Base-by-base conservation (phyloP, 2,329 filamentous ascomycete species). In the Xylaria sp. region DNA sequence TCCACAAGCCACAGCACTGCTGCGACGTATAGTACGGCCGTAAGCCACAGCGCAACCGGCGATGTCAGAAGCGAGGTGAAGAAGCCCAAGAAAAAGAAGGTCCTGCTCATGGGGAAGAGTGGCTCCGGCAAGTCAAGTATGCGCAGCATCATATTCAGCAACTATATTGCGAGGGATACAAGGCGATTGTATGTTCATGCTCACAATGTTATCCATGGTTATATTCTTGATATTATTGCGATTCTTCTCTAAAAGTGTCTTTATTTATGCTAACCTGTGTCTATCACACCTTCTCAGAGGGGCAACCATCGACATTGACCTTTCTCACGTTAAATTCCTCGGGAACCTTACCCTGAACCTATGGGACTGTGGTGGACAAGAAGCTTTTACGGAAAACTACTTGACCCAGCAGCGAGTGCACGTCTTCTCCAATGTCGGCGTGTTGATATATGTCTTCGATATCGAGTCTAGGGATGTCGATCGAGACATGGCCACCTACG, bases 361-460 rank as follows among this genome's bases (percentile, higher is more conserved):
- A 21, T 99, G 96, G 96, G 96, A 99, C 82, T 99, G 96, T 80
- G 96, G 96, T 83, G 96, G 95, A 68, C 96, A 99, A 84, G 96
- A 98, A 82, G 95, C 95, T 44, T 99, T 99, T 79, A 97, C 97
- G 86, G 96, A 98, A 79, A 98, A 97, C 81, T 99, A 98, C 83
- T 91, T 99, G 70, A 94, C 93, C 18, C 93, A 97, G 77, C 96
- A 98, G 83, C 93, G 96, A 69, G 91, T 93, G 65, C 96, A 98
- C 82, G 95, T 99, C 81, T 99, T 99, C 84, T 93, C 91, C 77
- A 95, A 96, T 79, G 96, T 98, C 70, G 95, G 94, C 60, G 96
- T 98, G 60, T 88, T 99, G 67, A 98, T 99, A 81, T 99, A 99
- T 84, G 96, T 99, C 80, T 99, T 99, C 82, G 96, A 99, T 80